A percentile compares a stretch with the other conserved stretches of the same genome.
Evolutionary conservation across 495 filamentous ascomycete species (phyloP).

Genomic region (Lepidopterella palustris): DNA sequence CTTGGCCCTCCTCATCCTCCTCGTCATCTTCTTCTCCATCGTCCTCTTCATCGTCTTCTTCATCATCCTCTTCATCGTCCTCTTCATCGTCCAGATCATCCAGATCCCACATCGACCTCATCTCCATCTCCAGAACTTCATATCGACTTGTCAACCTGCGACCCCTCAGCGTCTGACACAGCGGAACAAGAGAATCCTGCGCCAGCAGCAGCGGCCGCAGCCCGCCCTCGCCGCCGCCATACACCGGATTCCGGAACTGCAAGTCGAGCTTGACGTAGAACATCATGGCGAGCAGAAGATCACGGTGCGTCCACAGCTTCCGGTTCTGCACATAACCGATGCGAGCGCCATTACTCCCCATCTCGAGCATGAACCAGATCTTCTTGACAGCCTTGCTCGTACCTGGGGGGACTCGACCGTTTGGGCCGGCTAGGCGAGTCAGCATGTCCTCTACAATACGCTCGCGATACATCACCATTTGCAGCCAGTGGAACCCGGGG

Average conservation of each 20-base stretch:
- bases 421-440: constrained; percentile 42
- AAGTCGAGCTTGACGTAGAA: constrained; percentile 60
- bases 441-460: constrained; percentile 49
- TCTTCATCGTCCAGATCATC: neutral
- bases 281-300: constrained; percentile 48
- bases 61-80: neutral
- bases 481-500: constrained; percentile 48
- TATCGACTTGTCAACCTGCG: neutral
- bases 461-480: constrained; percentile 48
- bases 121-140: neutral
- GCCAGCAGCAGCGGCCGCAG: constrained; percentile 52
- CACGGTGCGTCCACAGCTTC: constrained; percentile 45
- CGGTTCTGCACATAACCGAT: constrained; percentile 43
- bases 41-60: neutral
- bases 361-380: constrained; percentile 62
- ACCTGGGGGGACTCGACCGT: constrained; percentile 45
- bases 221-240: constrained; percentile 34
- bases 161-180: constrained; percentile 43
- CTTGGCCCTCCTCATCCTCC: too few relatives aligned
- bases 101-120: neutral
- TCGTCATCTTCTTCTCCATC: too few relatives aligned
- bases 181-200: constrained; percentile 47
- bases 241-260: constrained; percentile 48
- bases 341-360: constrained; percentile 45
- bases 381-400: constrained; percentile 44